Evolutionary conservation across 495 filamentous ascomycete genomes (phyloP), one percentile per base, ranked within the genome.

Genomic region (Trichoderma gamsii): DNA sequence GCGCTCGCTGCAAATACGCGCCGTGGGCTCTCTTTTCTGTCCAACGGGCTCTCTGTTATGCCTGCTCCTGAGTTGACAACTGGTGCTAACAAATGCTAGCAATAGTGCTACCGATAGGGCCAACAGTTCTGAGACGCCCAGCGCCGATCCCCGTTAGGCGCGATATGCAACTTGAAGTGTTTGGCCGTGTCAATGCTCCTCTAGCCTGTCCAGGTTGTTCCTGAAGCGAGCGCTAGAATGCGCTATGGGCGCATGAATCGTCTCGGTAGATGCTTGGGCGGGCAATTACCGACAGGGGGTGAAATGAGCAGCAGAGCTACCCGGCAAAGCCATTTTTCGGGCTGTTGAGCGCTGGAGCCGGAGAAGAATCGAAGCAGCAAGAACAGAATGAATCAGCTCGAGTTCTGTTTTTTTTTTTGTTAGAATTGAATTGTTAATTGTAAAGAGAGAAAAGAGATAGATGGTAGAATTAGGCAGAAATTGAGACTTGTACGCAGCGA

Each of bases 241-340:
- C 25, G 56, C 23, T 32, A 61, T 32, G 23, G 44, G 56, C 27
- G 56, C 56, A 61, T 61, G 56, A 61, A 29, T 61, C 56, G 56
- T 61, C 56, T 61, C 56, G 56, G 56, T 61, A 61, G 23, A 11
- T 61, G 56, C 4, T 61, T 32, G 56, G 16, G n/a, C 56, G 23
- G 56, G 56, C 56, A 61, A 61, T 61, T 61, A 61, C 56, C 27
- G 56, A 61, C 56, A 61, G 56, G 56, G 56, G 56, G 1, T 56
- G 51, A 56, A 56, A 56, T 56, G 51, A 56, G 35, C 35, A 38
- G n/a, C 13, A 11, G n/a, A 11, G 25, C 56, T 61, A 32, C 56
- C 56, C 56, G 56, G 56, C 56, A 61, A 61, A 23, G 56, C 23
- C 15, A 56, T 56, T 18, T 13, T 29, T 13, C 11, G 25, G 56